phyloP scores from a whole-genome alignment of 805 yeast species.

The Lipomyces japonicus region DNA sequence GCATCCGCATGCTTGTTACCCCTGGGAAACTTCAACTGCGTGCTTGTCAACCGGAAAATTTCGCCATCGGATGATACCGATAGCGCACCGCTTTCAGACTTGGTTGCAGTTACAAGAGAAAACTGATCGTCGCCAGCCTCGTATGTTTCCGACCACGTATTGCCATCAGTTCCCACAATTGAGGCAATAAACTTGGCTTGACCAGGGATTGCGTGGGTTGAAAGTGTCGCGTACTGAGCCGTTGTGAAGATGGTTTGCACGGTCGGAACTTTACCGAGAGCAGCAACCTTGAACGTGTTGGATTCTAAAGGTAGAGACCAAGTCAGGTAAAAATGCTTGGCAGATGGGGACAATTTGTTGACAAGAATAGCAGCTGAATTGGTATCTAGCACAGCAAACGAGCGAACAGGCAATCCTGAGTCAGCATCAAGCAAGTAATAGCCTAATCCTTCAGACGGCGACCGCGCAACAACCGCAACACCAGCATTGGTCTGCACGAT shows the following conservation, averaged over 20 bases:
- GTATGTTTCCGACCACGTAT: conserved; percentile 1
- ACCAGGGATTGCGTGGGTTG: not conserved
- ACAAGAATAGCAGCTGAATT: conserved; percentile 13
- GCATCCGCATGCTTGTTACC: not conserved
- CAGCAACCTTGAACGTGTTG: conserved; percentile 8
- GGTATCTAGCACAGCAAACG: conserved; percentile 7
- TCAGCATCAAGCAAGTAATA: conserved; percentile 1
- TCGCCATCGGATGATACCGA: not conserved
- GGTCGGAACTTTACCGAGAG: not conserved
- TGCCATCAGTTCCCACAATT: not conserved
- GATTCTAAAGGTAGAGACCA: conserved; percentile 15
- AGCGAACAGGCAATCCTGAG: not conserved
- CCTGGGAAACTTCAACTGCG: not conserved
- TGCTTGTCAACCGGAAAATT: not conserved
- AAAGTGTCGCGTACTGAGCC: conserved; percentile 4
- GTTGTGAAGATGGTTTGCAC: conserved; percentile 4
- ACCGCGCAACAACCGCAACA: conserved; percentile 13
- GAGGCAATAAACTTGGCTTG: not conserved
- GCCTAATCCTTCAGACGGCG: conserved; percentile 10
- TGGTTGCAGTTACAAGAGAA: not conserved
- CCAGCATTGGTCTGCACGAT: not conserved
- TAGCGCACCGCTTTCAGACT: not conserved
- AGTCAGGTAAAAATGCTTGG: not conserved
- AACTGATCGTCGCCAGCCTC: not conserved
- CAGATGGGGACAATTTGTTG: not conserved